Conservation (phyloP, 495 filamentous ascomycete genomes). For the Cairneyella variabilis region DNA sequence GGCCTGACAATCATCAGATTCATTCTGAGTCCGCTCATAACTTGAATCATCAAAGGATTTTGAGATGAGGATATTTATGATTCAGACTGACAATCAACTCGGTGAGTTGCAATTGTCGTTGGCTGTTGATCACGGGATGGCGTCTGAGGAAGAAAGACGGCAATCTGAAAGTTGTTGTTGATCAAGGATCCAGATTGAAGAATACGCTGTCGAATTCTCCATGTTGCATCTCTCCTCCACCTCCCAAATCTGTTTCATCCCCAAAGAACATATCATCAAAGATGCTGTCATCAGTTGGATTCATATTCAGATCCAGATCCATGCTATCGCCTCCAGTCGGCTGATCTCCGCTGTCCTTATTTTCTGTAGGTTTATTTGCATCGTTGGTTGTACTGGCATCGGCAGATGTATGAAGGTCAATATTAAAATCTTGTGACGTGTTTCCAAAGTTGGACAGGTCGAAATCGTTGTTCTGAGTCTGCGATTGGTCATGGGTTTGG, state of each 20-base stretch:
- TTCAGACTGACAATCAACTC: no score
- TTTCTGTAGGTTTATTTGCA: background rate
- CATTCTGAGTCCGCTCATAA: no score
- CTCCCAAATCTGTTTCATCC: constrained; percentile 4
- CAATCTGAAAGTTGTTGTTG: no score
- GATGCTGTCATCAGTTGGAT: constrained; percentile 16
- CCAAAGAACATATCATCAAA: constrained; percentile 24
- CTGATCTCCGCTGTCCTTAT: constrained; percentile 1
- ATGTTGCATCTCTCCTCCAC: constrained; percentile 21
- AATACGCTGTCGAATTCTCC: constrained; percentile 19
- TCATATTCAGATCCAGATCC: constrained; percentile 16
- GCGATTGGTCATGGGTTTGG: constrained; percentile 5
- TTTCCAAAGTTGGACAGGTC: constrained; percentile 25
- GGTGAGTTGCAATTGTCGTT: no score
- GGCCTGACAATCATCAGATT: no score
- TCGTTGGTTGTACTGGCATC: constrained; percentile 7
- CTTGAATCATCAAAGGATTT: no score
- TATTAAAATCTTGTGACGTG: constrained; percentile 21
- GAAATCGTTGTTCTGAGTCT: constrained; percentile 20
- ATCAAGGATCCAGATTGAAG: constrained; percentile 18
- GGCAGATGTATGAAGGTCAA: constrained; percentile 11
- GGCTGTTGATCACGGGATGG: no score
- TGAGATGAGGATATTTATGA: no score
- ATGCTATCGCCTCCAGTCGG: constrained; percentile 12
- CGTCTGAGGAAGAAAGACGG: no score